Evolutionary conservation across 495 filamentous ascomycete species (phyloP).

Genomic region (Pseudotulostoma volvatum): DNA sequence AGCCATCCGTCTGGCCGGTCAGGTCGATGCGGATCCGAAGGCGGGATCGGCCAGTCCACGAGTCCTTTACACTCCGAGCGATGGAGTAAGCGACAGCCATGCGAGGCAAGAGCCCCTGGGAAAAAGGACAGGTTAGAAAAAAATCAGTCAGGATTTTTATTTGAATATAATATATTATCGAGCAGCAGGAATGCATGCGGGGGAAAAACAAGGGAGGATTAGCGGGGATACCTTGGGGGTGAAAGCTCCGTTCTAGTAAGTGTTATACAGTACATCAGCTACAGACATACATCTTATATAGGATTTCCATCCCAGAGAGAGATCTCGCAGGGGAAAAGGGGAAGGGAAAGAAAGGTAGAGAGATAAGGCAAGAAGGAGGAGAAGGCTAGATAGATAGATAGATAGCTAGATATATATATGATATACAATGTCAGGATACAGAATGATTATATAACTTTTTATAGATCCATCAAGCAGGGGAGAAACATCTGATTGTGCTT

Average conservation of each 20-base stretch:
- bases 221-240: not conserved
- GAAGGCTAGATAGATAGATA: not conserved
- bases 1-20: conserved; percentile 17
- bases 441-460: too few species aligned
- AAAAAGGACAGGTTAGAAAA: not conserved
- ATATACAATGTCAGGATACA: too few species aligned
- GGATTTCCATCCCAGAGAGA: not conserved
- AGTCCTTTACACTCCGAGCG: conserved; percentile 5
- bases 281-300: not conserved
- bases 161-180: too few species aligned
- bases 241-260: not conserved
- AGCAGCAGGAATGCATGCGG: not conserved
- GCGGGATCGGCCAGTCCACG: conserved; percentile 14
- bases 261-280: too few species aligned
- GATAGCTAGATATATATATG: not conserved
- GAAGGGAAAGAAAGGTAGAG: not conserved
- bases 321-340: not conserved
- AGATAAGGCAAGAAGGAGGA: not conserved
- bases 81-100: not conserved
- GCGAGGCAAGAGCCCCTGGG: not conserved
- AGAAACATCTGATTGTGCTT: too few species aligned
- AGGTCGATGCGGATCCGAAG: conserved; percentile 23
- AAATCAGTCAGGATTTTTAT: not conserved
- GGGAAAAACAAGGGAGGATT: not conserved
- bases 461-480: too few species aligned